Evolutionary conservation across 148 eudicot species (phyloP), one percentile per base, ranked within the genome.

Genomic region (Vaccinium myrtillus): DNA sequence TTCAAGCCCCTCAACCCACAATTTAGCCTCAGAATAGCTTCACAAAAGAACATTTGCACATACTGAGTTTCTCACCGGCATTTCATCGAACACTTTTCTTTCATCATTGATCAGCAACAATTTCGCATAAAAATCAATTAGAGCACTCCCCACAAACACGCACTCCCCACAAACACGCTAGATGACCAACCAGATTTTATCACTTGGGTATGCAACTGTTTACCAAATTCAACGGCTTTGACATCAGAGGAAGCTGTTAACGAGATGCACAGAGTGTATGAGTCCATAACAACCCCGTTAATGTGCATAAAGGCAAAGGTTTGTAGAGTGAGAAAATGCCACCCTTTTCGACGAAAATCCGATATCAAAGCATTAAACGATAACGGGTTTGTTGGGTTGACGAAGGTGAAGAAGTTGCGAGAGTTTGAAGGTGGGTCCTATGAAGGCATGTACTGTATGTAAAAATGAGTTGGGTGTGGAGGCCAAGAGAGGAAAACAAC

Each of bases 111-210:
- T 58, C 79, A 87, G 82, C 79, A 85, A 14, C 50, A 86, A 61
- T 85, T 92, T 94, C 2, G 90, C 87, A 73, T 93, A 92, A 36
- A 92, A 78, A 83, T 90, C 93, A 59, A 94, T 88, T 81, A 93
- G 88, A 84, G 96, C 93, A 85, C 98, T 91, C 8, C 95, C 95
- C 85, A 94, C 90, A 88, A 90, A 93, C 81, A 94, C 94, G 87
- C 94, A 85, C 98, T 91, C 8, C 95, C 95, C 85, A 94, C 90
- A 88, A 90, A 93, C 81, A 94, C 94, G 87, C 94, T 92, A 13
- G 89, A 84, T 19, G 85, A 76, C 93, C 93, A 93, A 1, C 98
- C 98, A 2, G 91, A 91, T 90, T 91, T 94, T 56, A 27, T 78
- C 46, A 89, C 88, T 85, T 84, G 80, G 54, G 88, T 82, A 86